phyloP scores from a whole-genome alignment of 169 alveolate genomes.

The Plasmodium adleri region DNA sequence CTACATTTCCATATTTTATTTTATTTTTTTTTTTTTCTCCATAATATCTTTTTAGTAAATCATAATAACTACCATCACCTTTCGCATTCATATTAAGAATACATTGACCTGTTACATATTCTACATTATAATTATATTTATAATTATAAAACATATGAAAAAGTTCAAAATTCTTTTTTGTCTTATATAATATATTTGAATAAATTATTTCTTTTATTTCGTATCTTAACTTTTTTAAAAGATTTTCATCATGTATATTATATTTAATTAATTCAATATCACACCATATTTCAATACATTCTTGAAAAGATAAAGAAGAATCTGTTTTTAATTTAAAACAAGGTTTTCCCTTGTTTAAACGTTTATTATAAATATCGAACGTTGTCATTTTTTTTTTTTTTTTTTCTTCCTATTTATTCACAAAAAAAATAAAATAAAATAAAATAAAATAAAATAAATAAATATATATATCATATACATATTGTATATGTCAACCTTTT shows the following conservation, averaged over 20 bases:
- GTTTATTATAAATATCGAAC: too few relatives aligned
- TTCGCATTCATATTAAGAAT: conserved; percentile 6
- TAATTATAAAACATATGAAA: conserved; percentile 37
- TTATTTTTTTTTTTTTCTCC: not conserved
- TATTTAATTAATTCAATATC: conserved; percentile 35
- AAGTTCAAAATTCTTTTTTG: conserved; percentile 21
- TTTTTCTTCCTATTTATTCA: conserved; percentile 3
- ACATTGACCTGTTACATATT: conserved; percentile 24
- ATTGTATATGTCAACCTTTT: too few relatives aligned
- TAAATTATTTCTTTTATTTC: conserved; percentile 52
- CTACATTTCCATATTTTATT: too few relatives aligned
- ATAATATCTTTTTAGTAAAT: conserved; percentile 19
- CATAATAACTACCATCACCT: not conserved
- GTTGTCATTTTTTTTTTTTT: conserved; percentile 1
- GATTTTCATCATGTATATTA: conserved; percentile 9
- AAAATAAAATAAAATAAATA: not conserved
- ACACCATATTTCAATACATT: conserved; percentile 45
- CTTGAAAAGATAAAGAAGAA: conserved; percentile 15
- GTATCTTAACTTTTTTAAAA: conserved; percentile 18
- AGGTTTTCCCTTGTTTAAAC: too few relatives aligned
- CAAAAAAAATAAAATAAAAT: not conserved
- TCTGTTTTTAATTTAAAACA: too few relatives aligned
- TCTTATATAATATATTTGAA: conserved; percentile 34
- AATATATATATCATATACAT: not conserved
- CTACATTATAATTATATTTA: conserved; percentile 19